Evolutionary conservation across 108 stramenopile species (phyloP), one percentile per base, ranked within the genome.

Genomic region (Fragilaria radians): DNA sequence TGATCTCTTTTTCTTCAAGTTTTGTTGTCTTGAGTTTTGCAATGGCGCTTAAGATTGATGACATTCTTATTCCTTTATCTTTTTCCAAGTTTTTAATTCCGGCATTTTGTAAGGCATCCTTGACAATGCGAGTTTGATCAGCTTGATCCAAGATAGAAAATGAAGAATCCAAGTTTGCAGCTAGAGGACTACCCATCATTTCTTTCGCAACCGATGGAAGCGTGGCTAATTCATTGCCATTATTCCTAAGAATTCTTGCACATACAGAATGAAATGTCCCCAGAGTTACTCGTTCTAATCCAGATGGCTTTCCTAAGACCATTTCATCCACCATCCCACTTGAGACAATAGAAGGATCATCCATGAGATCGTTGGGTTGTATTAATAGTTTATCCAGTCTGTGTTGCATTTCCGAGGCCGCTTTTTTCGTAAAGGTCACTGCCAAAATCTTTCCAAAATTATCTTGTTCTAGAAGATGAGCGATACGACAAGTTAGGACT

Each of bases 341-440:
- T 52, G 0, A 71, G 51, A 46, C 67, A 17, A 11, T 34, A 32
- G 46, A 55, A 52, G 5, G 9, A 9, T 56, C 55, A 5, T 56
- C 28, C 14, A 28, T 19, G n/a, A 42, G 7, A 19, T 28, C 61
- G 27, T 68, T 49, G n/a, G 29, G 21, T 60, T 67, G 48, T 4
- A 19, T 28, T 52, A 79, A 23, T 55, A 88, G 56, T 23, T 61
- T 59, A 30, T 66, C 62, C 52, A 95, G 63, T 42, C 95, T 72
- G 25, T 78, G 52, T 59, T 83, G 74, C 91, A 94, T 93, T 66
- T 96, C 95, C 26, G 67, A 67, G 5, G 95, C 83, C 2, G 95
- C 91, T 66, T 94, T 94, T 59, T 86, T 87, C 5, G 95, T 94
- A 78, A 96, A 96, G 36, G 95, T 94, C 28, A 96, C 86, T n/a